Base-by-base conservation (phyloP, 257 asterid species). In the Fraxinus cuspidata region DNA sequence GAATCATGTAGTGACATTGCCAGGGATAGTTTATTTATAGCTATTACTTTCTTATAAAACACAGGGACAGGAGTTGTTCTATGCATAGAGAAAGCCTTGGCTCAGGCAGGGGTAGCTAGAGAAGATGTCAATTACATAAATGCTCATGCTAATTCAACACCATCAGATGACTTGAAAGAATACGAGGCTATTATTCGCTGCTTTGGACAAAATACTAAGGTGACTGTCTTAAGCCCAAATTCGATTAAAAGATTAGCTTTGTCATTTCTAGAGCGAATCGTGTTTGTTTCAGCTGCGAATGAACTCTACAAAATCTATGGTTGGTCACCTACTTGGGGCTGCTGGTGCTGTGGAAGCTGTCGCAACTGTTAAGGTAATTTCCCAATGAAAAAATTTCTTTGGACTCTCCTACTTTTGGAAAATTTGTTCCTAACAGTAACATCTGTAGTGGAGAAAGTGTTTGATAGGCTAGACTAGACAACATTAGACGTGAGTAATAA, bases 261-360 rank as follows among this genome's bases (percentile, higher is more conserved):
- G 21, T 31, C 27, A 56, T 32, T 73, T 23, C 21, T 32, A 18
- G 25, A 40, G 56, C 34, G 19, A 51, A 65, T 32, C 19, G 21
- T 63, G 35, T 69, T 34, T 42, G 15, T 15, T 74, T 67, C 86
- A 88, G 88, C 79, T 86, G 70, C 42, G 84, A 13, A 68, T 88
- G 73, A 86, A 86, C 83, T 84, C 92, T 28, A 82, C 90, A 1
- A 88, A 88, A 75, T 86, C 87, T 34, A 84, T 88, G 88, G 80
- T 74, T 3, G 90, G 92, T 53, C 92, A 88, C 82, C 71, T 88
- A 13, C 71, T 88, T 38, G 92, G 92, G 32, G 87, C 86, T 58
- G 83, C 88, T 37, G 90, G 90, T 67, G 90, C 92, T 60, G 81
- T 88, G 31, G 92, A 88, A 76, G 90, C 92, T 28, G 71, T 88